Evolutionary conservation across 345 rosid species (phyloP), one percentile per base, ranked within the genome.

Genomic region (Turritis glabra): DNA sequence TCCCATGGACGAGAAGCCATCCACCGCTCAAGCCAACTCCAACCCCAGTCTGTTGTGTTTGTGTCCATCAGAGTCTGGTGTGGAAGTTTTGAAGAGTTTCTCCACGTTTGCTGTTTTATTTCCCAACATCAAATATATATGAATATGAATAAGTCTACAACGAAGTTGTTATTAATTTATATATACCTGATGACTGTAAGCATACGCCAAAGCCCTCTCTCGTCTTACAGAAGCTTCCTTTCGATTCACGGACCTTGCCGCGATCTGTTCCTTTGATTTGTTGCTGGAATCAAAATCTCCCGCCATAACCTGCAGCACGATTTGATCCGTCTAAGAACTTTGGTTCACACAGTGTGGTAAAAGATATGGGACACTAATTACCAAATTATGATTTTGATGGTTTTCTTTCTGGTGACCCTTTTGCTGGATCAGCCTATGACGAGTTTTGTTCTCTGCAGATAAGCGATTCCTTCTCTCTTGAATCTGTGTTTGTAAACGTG

Each of bases 201-300:
- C 85, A 81, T 92, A 95, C 17, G 97, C 99, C 82, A 92, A 75
- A 38, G 99, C 93, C 69, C 97, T 87, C 76, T 95, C 99, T 75
- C 99, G 68, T 84, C 93, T 90, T 83, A 85, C 72, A 6, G 99
- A 84, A 40, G 97, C 97, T 74, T 92, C 93, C 61, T 86, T 88
- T 80, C 71, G 86, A 73, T 46, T 58, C 29, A 71, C 80, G 23
- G 73, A 74, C 56, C 70, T 86, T 29, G 88, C 87, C 80, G 83
- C 80, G 23, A 89, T 64, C 68, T 90, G 88, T 73, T 85, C 93
- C 82, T 81, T 95, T 11, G 97, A 92, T 77, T 77, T 82, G 17
- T 71, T 64, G 69, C 93, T 92, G 52, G 74, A 80, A 60, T 89
- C 82, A 88, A 93, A 95, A 55, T 83, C 85, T 75, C 84, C 93